phyloP scores from a whole-genome alignment of 176 grass and related monocot species.

The Rhynchospora tenuis region DNA sequence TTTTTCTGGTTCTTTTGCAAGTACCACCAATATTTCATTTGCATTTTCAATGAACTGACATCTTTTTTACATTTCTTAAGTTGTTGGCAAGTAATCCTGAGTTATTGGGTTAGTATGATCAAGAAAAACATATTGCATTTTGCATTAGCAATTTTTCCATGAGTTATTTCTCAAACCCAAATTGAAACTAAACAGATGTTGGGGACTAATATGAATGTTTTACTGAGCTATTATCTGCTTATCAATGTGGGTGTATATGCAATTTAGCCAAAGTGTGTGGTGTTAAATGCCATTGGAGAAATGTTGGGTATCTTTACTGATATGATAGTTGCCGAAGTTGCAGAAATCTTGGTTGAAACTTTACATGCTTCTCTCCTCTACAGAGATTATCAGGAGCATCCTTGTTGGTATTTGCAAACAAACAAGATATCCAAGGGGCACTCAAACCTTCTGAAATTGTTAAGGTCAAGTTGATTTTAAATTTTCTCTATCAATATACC shows the following conservation, averaged over 20 bases:
- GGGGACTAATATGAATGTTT: neutral
- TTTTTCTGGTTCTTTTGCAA: neutral
- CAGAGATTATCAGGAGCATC: slow-evolving; percentile 85
- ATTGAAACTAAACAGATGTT: neutral
- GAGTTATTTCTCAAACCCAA: neutral
- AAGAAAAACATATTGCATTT: neutral
- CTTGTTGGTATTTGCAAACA: slow-evolving; percentile 94
- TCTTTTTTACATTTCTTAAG: neutral
- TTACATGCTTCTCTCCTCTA: neutral
- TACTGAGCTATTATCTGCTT: neutral
- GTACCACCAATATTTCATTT: neutral
- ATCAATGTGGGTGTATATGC: neutral
- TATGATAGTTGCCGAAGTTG: neutral
- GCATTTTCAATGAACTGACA: neutral
- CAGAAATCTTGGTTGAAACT: neutral
- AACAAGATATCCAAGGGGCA: slow-evolving; percentile 93
- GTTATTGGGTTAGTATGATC: neutral
- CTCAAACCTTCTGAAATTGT: slow-evolving; percentile 81
- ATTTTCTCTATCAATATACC: neutral
- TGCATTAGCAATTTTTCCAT: neutral
- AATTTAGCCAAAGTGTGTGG: neutral
- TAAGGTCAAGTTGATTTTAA: slow-evolving; percentile 49
- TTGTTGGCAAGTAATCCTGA: neutral
- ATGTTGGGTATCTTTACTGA: neutral
- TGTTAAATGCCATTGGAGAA: neutral